Evolutionary conservation across 1,284 basidiomycete species (phyloP).

Genomic region (Melampsora larici-populina): DNA sequence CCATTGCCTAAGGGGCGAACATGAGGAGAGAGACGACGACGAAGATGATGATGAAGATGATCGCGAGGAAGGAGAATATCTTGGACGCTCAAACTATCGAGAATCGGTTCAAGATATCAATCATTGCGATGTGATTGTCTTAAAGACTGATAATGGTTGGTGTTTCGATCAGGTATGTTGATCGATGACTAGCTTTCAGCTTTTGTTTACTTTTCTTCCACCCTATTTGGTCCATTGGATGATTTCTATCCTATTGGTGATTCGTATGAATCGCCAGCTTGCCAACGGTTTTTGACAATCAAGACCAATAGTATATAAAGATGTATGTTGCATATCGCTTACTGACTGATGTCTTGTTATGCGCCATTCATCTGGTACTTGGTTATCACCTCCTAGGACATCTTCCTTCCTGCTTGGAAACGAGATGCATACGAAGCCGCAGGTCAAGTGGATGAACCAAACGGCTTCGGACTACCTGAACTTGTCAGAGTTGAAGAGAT

Average conservation of each 20-base stretch:
- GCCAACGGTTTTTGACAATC: background rate
- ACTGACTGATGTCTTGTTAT: background rate
- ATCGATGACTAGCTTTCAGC: background rate
- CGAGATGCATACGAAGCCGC: conserved; percentile 39
- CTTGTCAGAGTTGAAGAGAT: conserved; percentile 39
- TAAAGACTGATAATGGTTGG: conserved; percentile 42
- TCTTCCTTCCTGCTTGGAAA: conserved; percentile 42
- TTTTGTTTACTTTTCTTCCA: background rate
- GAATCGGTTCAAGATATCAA: conserved; percentile 19
- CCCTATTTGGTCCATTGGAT: too few relatives aligned
- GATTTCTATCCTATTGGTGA: too few relatives aligned
- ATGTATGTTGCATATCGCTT: too few relatives aligned
- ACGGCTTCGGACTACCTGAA: conserved; percentile 10
- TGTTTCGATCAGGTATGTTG: conserved; percentile 42
- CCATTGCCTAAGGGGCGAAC: conserved; percentile 34
- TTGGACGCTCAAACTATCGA: conserved; percentile 17
- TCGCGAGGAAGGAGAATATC: conserved; percentile 14
- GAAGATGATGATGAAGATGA: conserved; percentile 32
- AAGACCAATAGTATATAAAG: too few relatives aligned
- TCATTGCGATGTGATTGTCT: conserved; percentile 38
- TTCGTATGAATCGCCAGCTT: background rate
- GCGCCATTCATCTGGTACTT: background rate
- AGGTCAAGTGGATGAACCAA: conserved; percentile 18
- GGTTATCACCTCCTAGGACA: conserved; percentile 11
- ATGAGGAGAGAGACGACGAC: conserved; percentile 28